Conservation (phyloP, 805 yeast species). For the Brettanomyces naardenensis region DNA sequence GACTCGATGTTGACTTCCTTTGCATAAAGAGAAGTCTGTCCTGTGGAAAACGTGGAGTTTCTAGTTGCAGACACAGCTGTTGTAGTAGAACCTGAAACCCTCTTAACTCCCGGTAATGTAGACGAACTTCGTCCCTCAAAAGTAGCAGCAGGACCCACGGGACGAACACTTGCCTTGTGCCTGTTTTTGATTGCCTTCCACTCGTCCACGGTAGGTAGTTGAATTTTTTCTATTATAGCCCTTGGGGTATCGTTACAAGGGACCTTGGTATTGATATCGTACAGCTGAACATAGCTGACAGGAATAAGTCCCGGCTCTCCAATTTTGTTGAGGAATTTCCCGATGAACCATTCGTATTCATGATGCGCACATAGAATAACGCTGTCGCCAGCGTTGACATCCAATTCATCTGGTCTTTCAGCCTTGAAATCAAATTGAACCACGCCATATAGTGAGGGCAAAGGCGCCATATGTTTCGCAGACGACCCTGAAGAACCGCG, state of each 20-base stretch:
- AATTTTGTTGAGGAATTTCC: conserved; percentile 87
- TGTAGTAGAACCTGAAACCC: not conserved
- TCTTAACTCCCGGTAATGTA: not conserved
- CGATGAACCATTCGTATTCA: conserved; percentile 95
- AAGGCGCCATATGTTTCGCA: conserved; percentile 2
- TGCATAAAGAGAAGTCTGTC: conserved; percentile 24
- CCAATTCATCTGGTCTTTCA: conserved; percentile 76
- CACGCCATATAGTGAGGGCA: conserved; percentile 59
- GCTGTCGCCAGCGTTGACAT: conserved; percentile 78
- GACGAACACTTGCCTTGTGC: conserved; percentile 78
- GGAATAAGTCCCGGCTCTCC: conserved; percentile 99
- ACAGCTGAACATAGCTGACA: conserved; percentile 76
- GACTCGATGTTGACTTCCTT: conserved; percentile 70
- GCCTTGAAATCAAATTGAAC: conserved; percentile 84
- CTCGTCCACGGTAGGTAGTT: conserved; percentile 86
- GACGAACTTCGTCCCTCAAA: conserved; percentile 7
- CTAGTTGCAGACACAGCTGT: not conserved
- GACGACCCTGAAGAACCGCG: conserved; percentile 1
- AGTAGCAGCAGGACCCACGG: conserved; percentile 20
- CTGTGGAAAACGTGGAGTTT: not conserved
- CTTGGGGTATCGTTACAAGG: conserved; percentile 41
- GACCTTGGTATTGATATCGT: conserved; percentile 65
- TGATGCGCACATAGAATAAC: conserved; percentile 94
- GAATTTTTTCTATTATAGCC: conserved; percentile 50
- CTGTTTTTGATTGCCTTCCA: conserved; percentile 90